These are phyloP conservation scores for Calonectria leucothoes DNA, from an alignment of 2,329 filamentous ascomycete genomes.

Conservation along the genomic window DNA sequence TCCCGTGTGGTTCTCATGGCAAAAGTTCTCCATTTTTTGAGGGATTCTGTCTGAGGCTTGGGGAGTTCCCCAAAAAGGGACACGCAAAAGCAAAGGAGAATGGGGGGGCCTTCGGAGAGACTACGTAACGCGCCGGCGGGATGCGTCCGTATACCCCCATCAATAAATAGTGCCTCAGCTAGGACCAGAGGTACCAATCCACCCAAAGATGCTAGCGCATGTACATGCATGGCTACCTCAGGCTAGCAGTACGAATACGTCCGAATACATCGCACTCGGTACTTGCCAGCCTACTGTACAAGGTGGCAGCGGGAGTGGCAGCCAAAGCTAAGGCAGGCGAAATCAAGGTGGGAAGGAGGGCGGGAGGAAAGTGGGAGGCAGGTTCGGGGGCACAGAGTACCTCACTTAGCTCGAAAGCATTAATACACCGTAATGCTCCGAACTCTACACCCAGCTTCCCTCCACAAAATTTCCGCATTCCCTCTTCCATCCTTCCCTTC, in stretches of 20 bases:
- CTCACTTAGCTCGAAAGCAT: slow-evolving; percentile 6
- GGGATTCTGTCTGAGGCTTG: background rate
- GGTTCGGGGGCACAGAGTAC: background rate
- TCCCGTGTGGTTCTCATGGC: slow-evolving; percentile 6
- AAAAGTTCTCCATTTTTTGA: slow-evolving; percentile 6
- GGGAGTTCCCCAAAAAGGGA: background rate
- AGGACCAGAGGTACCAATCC: background rate
- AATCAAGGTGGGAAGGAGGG: background rate
- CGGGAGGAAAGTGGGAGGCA: slow-evolving; percentile 1
- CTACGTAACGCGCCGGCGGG: slow-evolving; percentile 17
- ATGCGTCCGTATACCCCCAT: background rate
- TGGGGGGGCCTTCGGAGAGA: slow-evolving; percentile 18
- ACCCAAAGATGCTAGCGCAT: background rate
- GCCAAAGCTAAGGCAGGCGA: background rate
- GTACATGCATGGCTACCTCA: background rate
- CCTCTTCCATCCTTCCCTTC: slow-evolving; percentile 15
- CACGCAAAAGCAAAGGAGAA: background rate
- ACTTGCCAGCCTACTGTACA: slow-evolving; percentile 2
- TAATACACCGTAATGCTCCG: slow-evolving; percentile 13
- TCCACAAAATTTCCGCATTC: slow-evolving; percentile 29
- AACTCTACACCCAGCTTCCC: slow-evolving; percentile 6
- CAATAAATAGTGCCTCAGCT: background rate
- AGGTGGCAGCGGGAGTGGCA: background rate
- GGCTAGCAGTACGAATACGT: slow-evolving; percentile 4
- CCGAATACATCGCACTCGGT: slow-evolving; percentile 6